Evolutionary conservation across 192 early-diverging fungal species (phyloP), one percentile per base, ranked within the genome.

Genomic region (Linnemannia elongata): DNA sequence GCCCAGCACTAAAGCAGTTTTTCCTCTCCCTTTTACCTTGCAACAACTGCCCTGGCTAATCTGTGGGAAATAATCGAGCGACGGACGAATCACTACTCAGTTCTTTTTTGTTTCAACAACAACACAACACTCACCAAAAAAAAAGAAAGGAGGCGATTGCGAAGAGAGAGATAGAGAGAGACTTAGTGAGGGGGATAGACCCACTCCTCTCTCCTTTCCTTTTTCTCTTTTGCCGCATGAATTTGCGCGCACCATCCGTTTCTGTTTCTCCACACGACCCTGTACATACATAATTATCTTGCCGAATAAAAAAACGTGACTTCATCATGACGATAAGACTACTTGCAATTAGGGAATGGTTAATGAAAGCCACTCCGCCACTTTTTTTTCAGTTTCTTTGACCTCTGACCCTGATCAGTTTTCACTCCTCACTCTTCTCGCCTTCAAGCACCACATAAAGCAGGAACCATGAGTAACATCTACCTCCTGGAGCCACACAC

Each of bases 401-500:
- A 49, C 27, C 1, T 30, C 4, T 33, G 9, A 17, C 30, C 30
- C 12, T 66, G 30, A 66, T 66, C 60, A 33, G 12, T 33, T 13
- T 30, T 66, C n/a, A 3, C 18, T 24, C 18, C 24, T 27, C 6
- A 27, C 10, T n/a, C 24, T 10, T 12, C 13, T 9, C n/a, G 10
- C 3, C 44, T 45, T 15, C n/a, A 66, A 27, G n/a, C n/a, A 5
- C 27, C 55, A 57, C 55, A 55, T 10, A 33, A 66, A 13, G 4
- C n/a, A 33, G n/a, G 27, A 27, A 33, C 60, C 6, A 92, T 93
- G 92, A 88, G 87, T 70, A 91, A 90, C 71, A 90, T 93, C 42
- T 92, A 93, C 78, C 81, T 90, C 22, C 83, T 89, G 57, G 92
- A 93, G 72, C 92, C 92, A 24, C 89, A 89, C 55, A 90, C 92